Evolutionary conservation across 495 filamentous ascomycete species (phyloP).

Genomic region (Penicillium lagena): DNA sequence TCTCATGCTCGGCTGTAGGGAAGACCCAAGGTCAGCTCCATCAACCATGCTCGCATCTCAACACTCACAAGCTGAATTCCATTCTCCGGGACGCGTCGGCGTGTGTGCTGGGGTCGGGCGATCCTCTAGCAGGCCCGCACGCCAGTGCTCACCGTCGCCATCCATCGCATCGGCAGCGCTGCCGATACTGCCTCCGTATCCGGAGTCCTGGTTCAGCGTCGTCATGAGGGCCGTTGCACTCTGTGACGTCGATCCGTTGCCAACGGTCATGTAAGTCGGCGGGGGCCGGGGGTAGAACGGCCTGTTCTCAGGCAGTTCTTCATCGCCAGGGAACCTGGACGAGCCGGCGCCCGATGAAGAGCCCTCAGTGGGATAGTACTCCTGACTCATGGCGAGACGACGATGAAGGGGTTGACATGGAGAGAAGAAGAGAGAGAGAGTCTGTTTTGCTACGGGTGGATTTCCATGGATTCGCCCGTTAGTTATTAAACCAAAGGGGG

Average conservation of each 20-base stretch:
- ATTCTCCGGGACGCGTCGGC: slow-evolving; percentile 42
- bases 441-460: slow-evolving; percentile 7
- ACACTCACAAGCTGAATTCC: slow-evolving; percentile 35
- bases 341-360: slow-evolving; percentile 30
- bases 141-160: slow-evolving; percentile 43
- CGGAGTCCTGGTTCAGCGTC: slow-evolving; percentile 76
- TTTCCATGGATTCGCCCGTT: slow-evolving; percentile 11
- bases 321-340: slow-evolving; percentile 25
- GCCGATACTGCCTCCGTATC: slow-evolving; percentile 74
- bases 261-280: slow-evolving; percentile 82
- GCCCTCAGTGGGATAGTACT: slow-evolving; percentile 51
- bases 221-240: slow-evolving; percentile 62
- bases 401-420: slow-evolving; percentile 1
- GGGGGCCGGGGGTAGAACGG: slow-evolving; percentile 29
- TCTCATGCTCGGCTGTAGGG: slow-evolving; percentile 48
- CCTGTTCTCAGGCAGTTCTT: slow-evolving; percentile 17
- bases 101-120: slow-evolving; percentile 56
- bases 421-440: slow-evolving; percentile 1
- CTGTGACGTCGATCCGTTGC: slow-evolving; percentile 71
- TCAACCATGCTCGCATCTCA: too few species aligned
- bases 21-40: too few species aligned
- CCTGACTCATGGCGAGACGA: slow-evolving; percentile 61
- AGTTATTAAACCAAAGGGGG: slow-evolving; percentile 14
- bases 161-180: slow-evolving; percentile 40
- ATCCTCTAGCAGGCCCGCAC: slow-evolving; percentile 60